Evolutionary conservation across 306 rosid genomes (phyloP), one percentile per base, ranked within the genome.

Genomic region (Albizia julibrissin): DNA sequence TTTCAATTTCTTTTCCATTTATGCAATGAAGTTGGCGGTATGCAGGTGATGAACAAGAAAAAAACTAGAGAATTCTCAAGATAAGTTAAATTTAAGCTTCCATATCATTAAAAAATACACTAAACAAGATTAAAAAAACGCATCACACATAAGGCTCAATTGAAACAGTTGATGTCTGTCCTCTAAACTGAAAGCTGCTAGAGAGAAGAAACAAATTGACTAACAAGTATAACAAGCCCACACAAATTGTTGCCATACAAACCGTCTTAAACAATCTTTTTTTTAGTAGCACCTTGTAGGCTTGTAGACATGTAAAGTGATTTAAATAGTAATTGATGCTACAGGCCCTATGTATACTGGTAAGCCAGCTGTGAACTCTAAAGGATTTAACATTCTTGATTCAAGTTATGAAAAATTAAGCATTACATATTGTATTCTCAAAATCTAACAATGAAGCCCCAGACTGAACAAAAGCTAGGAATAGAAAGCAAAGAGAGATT

Each of bases 1-100:
- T 62, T 62, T 76, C 65, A 58, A 22, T 47, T 75, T 62, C 18
- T 44, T 80, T 69, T 34, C 34, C 75, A 21, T 29, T 49, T 74
- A 42, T 39, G 61, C 65, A 21, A 22, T 13, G 16, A 59, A 21
- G 5, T 15, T 34, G 37, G 50, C 13, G 56, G 3, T 15, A 24
- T 47, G 42, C 13, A 66, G 3, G 66, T 65, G 40, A 82, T 21
- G 9, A 81, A 71, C 34, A 44, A 19, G 10, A 31, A 73, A 10
- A n/a, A n/a, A 24, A 46, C 12, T 1, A 29, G 33, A 61, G 68
- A 73, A 3, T 31, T 49, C 8, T 47, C 27, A 42, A n/a, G 27
- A 11, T 26, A 70, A 69, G 61, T 12, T n/a, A n/a, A n/a, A 59
- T 43, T 43, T 49, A 34, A 80, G 59, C 72, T 59, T 59, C 37